Evolutionary conservation across 257 asterid species (phyloP).

Genomic region (Lithospermum erythrorhizon): DNA sequence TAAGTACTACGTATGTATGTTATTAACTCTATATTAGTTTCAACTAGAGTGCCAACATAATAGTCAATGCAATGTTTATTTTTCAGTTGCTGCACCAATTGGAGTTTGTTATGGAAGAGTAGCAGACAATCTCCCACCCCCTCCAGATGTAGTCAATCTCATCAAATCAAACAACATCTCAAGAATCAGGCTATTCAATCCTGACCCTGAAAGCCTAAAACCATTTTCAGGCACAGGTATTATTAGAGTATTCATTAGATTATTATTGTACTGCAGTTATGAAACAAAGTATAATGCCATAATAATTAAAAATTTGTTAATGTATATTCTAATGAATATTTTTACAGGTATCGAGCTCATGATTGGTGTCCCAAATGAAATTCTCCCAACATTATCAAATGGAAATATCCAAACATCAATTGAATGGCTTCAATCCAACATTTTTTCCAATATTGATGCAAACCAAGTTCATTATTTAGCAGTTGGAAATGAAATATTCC

Average conservation of each 20-base stretch:
- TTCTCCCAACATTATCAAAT: slow-evolving; percentile 52
- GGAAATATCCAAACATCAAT: slow-evolving; percentile 25
- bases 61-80: neutral
- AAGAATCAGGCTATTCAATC: slow-evolving; percentile 45
- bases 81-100: slow-evolving; percentile 36
- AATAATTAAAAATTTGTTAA: too few species aligned
- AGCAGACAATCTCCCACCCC: slow-evolving; percentile 40
- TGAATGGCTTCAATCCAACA: slow-evolving; percentile 44
- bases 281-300: too few species aligned
- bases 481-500: slow-evolving; percentile 52
- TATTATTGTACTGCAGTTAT: too few species aligned
- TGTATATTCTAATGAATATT: too few species aligned
- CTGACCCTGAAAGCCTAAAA: slow-evolving; percentile 30
- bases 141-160: slow-evolving; percentile 33
- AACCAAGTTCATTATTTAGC: slow-evolving; percentile 42
- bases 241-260: neutral
- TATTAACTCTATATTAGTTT: too few species aligned
- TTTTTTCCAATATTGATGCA: slow-evolving; percentile 36
- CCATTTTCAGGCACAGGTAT: slow-evolving; percentile 47
- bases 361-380: slow-evolving; percentile 61
- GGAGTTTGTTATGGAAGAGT: slow-evolving; percentile 68
- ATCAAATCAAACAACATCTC: slow-evolving; percentile 39
- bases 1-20: too few species aligned
- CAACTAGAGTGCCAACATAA: neutral
- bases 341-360: slow-evolving; percentile 35